Base-by-base conservation (phyloP, 106 monocot species). In the Allium cepa region DNA sequence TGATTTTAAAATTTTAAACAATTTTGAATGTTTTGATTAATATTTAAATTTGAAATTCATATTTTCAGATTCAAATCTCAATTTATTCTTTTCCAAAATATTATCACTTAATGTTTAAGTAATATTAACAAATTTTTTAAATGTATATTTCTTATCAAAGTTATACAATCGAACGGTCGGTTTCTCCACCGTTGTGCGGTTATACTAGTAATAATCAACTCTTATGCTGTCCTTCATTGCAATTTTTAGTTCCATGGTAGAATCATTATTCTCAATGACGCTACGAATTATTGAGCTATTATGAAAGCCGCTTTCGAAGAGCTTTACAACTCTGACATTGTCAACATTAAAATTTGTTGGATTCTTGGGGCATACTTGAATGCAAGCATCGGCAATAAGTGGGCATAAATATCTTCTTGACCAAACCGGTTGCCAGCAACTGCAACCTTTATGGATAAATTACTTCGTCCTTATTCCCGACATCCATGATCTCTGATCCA, bases 351-450 rank as follows among this genome's bases (percentile, higher is more conserved):
- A 99, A 65, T 90, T 99, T 46, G 73, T 69, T 14, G 97, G 89
- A 73, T 99, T 99, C 77, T 92, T 92, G 5, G 97, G 97, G 58
- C 97, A 99, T 28, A 99, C 97, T 82, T 99, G 97, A 66, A 99
- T 99, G 73, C 97, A 99, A 8, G 97, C 97, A 77, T 99, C 97
- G 70, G 97, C 90, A 71, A 99, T 83, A 62, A 99, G 82, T 60
- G 92, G 82, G 82, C 92, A 99, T 66, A 99, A 27, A 92, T 76
- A 79, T 92, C 97, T 71, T 99, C 97, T 75, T 75, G 89, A 3
- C 97, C 97, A 74, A 82, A 92, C 67, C 89, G 97, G 71, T 99
- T 99, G 87, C 97, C 92, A 15, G 97, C 92, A 76, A 99, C 92
- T 52, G 90, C 86, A 77, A 92, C 79, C 73, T 77, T 92, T 84